Evolutionary conservation across 2,329 filamentous ascomycete genomes (phyloP).

Genomic region (Lachnum nothofagi): DNA sequence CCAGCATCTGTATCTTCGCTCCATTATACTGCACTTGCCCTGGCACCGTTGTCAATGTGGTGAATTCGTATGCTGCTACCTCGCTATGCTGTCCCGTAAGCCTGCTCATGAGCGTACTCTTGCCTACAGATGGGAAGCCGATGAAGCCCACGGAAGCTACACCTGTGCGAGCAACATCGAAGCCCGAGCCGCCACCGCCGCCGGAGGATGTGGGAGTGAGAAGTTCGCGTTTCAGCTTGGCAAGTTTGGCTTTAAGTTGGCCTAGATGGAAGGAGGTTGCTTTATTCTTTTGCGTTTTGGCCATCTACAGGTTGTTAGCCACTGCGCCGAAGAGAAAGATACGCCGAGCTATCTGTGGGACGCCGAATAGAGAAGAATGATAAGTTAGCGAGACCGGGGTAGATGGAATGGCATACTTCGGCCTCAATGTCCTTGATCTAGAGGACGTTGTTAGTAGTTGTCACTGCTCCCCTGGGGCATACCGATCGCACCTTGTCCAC

Average conservation of each 20-base stretch:
- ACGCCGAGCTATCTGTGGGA: neutral
- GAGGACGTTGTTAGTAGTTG: conserved; percentile 27
- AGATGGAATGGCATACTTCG: conserved; percentile 59
- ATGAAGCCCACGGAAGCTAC: conserved; percentile 97
- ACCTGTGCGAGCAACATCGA: conserved; percentile 96
- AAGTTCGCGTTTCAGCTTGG: conserved; percentile 94
- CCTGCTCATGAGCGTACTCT: conserved; percentile 93
- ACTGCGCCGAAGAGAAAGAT: neutral
- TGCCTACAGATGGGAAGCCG: conserved; percentile 95
- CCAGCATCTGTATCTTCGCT: conserved; percentile 95
- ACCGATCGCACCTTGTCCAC: conserved; percentile 75
- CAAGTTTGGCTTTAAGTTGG: conserved; percentile 95
- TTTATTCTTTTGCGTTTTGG: conserved; percentile 95
- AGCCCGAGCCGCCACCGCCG: conserved; percentile 79
- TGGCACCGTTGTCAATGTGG: conserved; percentile 92
- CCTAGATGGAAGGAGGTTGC: conserved; percentile 88
- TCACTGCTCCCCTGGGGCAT: neutral
- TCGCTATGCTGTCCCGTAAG: conserved; percentile 96
- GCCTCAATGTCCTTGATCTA: conserved; percentile 95
- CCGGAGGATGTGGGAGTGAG: conserved; percentile 80
- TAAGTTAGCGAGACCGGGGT: conserved; percentile 4
- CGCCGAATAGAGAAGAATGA: too few relatives aligned
- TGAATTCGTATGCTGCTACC: conserved; percentile 96
- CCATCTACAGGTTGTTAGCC: conserved; percentile 59
- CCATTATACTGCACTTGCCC: conserved; percentile 96